These are phyloP conservation scores for Beta macrorhiza DNA, from an alignment of 179 eudicot genomes.

Conservation along the genomic window DNA sequence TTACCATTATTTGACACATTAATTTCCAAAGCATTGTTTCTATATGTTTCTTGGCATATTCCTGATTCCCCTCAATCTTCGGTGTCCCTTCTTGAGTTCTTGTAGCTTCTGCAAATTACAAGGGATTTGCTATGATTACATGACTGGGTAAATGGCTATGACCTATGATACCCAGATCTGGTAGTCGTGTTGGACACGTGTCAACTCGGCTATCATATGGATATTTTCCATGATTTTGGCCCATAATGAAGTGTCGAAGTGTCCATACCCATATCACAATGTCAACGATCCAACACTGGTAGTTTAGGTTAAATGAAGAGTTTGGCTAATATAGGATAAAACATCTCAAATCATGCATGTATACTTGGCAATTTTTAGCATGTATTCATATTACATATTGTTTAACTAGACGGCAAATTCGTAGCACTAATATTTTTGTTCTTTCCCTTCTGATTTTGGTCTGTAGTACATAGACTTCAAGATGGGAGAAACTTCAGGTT, in stretches of 20 bases:
- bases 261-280: no score
- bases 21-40: neutral
- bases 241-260: no score
- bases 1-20: neutral
- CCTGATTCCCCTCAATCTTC: no score
- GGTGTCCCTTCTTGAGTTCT: neutral
- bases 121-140: neutral
- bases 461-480: constrained; percentile 75
- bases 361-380: no score
- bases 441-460: constrained; percentile 5
- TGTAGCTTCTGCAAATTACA: neutral
- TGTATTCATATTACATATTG: no score
- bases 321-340: no score
- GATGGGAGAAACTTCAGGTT: constrained; percentile 76
- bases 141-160: neutral
- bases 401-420: neutral
- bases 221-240: no score
- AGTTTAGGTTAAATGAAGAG: no score
- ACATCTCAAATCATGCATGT: no score
- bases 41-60: neutral
- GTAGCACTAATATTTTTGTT: neutral
- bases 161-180: neutral
- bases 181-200: no score
- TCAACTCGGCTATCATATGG: no score
- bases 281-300: no score